Evolutionary conservation across 306 rosid species (phyloP), one percentile per base, ranked within the genome.

Genomic region (Argentina anserina): DNA sequence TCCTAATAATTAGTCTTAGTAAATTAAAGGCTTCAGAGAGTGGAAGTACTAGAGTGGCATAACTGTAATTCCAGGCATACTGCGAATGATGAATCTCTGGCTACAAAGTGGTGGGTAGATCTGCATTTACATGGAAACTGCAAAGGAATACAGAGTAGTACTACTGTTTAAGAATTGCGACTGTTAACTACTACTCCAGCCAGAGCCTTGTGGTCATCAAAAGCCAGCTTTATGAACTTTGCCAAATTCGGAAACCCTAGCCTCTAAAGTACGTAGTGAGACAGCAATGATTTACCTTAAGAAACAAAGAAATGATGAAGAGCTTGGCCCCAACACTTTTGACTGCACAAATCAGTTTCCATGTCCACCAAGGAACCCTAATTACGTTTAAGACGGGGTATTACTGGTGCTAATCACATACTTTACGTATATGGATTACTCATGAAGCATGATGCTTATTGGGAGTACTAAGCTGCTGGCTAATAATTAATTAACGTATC

Each of bases 171-270:
- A 56, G 34, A 58, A 58, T 58, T 28, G 39, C n/a, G 52, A 55
- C 65, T 71, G 52, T 37, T 55, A 71, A 71, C 75, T 10, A 71
- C 75, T 10, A 55, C 65, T 62, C 50, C 14, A 21, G 23, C 74
- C 55, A 17, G 52, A 23, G 3, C 64, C 39, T 28, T 5, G 23
- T 56, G 46, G 31, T 47, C 73, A 29, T 45, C 61, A 41, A 58
- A 71, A 9, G 39, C 29, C 41, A 71, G 36, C 67, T 59, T 41
- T 71, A 59, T 6, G 21, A 36, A 41, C 10, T 40, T 58, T 71
- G 42, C 75, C 40, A 58, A 56, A 10, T 58, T 3, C 18, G 55
- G 75, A 41, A 58, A 58, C 67, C 55, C 63, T 70, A 52, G 58
- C 61, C 58, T 14, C 49, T 15, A 43, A 13, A 43, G 18, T 9